These are phyloP conservation scores for Liquidambar formosana DNA, from an alignment of 164 flowering plant species.

Conservation along the genomic window DNA sequence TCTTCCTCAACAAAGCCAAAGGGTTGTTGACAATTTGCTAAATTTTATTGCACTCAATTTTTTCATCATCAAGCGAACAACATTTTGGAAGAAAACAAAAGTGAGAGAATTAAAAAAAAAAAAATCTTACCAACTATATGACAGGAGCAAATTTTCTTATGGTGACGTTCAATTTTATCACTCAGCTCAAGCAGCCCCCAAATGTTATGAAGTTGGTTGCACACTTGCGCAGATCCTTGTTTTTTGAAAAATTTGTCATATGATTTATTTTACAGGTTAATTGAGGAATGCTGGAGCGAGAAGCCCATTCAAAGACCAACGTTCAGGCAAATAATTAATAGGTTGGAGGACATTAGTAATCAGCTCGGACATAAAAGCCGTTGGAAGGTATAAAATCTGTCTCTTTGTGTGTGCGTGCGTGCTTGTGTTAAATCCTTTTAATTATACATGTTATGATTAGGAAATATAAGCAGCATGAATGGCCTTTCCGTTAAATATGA, in stretches of 20 bases:
- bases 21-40: too few species aligned
- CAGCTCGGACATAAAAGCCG: constrained; percentile 45
- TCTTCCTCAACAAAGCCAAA: too few species aligned
- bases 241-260: not conserved
- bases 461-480: not conserved
- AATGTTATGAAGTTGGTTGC: not conserved
- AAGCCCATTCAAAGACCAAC: constrained; percentile 74
- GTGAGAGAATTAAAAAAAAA: too few species aligned
- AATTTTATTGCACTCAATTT: too few species aligned
- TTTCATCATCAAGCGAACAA: too few species aligned
- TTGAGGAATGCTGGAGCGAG: constrained; percentile 89
- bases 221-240: not conserved
- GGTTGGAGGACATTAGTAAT: constrained; percentile 55
- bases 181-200: not conserved
- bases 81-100: too few species aligned
- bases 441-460: not conserved
- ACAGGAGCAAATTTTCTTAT: too few species aligned
- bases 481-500: not conserved
- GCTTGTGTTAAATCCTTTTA: too few species aligned
- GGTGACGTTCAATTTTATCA: too few species aligned
- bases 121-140: too few species aligned
- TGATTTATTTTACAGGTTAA: constrained; percentile 57
- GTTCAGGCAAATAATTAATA: constrained; percentile 66
- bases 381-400: constrained; percentile 67
- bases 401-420: not conserved